These are phyloP conservation scores for Anaeramoeba flamelloides DNA, from an alignment of 78 protist genomes.

Conservation along the genomic window DNA sequence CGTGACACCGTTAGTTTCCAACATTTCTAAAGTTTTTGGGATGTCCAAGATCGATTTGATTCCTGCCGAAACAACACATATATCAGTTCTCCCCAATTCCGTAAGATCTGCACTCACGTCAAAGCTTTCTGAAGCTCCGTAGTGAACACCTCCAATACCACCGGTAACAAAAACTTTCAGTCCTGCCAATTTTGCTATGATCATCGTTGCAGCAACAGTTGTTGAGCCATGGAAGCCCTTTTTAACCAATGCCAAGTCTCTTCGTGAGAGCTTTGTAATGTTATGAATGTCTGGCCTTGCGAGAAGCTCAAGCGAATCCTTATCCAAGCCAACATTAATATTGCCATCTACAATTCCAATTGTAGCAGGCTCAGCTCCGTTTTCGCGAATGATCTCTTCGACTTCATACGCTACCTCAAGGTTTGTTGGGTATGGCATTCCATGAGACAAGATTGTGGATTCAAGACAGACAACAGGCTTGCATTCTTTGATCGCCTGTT, in stretches of 20 bases:
- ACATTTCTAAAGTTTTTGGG: not conserved
- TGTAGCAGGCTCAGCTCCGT: not conserved
- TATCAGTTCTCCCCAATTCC: not conserved
- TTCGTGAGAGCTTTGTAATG: not conserved
- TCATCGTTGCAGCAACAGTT: not conserved
- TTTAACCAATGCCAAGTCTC: not conserved
- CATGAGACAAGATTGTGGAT: not conserved
- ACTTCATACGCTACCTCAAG: not conserved
- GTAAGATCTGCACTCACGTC: not conserved
- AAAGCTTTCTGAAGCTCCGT: not conserved
- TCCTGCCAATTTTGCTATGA: not conserved
- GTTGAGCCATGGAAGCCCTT: not conserved
- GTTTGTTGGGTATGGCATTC: not conserved
- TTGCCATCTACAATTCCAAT: not conserved
- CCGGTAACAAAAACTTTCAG: not conserved
- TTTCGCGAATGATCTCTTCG: not conserved
- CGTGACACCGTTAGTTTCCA: not conserved
- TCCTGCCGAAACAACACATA: not conserved
- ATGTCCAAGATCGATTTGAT: not conserved
- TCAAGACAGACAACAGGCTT: not conserved
- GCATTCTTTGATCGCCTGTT: not conserved
- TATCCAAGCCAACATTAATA: not conserved
- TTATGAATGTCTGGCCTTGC: not conserved
- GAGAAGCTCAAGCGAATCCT: not conserved
- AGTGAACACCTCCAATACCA: not conserved